phyloP scores from a whole-genome alignment of 78 protist genomes.

The Protostelium mycophagum region DNA sequence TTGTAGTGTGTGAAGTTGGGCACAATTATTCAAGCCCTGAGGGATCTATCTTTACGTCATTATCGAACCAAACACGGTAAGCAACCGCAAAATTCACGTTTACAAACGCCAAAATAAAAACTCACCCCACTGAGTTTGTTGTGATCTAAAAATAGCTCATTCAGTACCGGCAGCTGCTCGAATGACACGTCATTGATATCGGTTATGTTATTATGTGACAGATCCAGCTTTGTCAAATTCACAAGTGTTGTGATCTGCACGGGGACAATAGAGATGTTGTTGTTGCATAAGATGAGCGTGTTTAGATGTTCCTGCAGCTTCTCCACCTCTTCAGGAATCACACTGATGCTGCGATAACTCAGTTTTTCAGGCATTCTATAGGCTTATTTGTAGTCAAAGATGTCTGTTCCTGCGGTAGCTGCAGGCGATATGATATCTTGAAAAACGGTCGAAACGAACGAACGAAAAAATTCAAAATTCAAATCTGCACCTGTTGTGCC shows the following conservation, averaged over 20 bases:
- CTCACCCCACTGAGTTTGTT: neutral
- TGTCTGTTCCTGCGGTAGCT: too few relatives aligned
- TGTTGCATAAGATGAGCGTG: neutral
- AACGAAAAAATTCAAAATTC: neutral
- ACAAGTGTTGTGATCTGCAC: too few relatives aligned
- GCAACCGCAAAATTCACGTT: neutral
- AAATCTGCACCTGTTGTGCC: neutral
- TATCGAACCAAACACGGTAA: too few relatives aligned
- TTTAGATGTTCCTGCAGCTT: neutral
- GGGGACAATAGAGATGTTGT: neutral
- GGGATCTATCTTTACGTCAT: too few relatives aligned
- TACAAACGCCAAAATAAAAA: neutral
- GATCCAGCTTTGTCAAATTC: neutral
- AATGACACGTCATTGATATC: neutral
- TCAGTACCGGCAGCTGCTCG: neutral
- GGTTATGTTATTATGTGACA: neutral
- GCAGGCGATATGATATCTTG: too few relatives aligned
- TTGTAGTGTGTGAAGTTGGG: neutral
- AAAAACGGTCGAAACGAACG: too few relatives aligned
- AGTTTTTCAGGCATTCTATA: too few relatives aligned
- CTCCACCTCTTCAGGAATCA: neutral
- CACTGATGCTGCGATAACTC: neutral
- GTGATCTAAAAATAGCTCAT: neutral
- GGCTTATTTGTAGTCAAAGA: too few relatives aligned
- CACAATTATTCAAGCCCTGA: neutral